Evolutionary conservation across 257 asterid genomes (phyloP), one percentile per base, ranked within the genome.

Genomic region (Solanum pimpinellifolium): DNA sequence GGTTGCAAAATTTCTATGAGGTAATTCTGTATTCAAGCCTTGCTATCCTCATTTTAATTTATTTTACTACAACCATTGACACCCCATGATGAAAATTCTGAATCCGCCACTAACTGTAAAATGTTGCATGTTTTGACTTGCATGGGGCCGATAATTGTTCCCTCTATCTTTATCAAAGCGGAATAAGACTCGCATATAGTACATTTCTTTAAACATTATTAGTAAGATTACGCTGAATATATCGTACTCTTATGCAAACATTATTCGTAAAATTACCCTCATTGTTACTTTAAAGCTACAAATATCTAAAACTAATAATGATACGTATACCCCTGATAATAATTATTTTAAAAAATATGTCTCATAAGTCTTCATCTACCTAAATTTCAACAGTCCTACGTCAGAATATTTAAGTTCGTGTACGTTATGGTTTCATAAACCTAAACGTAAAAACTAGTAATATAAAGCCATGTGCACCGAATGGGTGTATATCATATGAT

Each of bases 31-130:
- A 13, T 44, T 44, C 47, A 44, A 44, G 47, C 0, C 4, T 12
- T 10, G 11, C 47, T 44, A 44, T 12, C 14, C 14, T 44, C 47
- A 44, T 3, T 44, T 10, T 44, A 44, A 44, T 11, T 44, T 11
- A 6, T 44, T 44, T 44, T 44, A 44, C 13, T 44, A 44, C 13
- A 44, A 44, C 12, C 4, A 44, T 11, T 44, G 47, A 44, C 12
- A 0, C 0, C 4, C 1, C 1, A 10, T 44, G 1, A 44, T 44
- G 14, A 44, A 44, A 44, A 10, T 11, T 44, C 4, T 11, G 47
- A 3, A 12, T 44, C 14, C 11, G 0, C 4, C 4, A 42, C 13
- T 42, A 3, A 10, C 11, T 0, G 4, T 42, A 42, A 13, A 42
- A 42, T 12, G 4, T 10, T 42, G 47, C 13, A 44, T 44, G 7